A percentile compares a stretch with the other conserved stretches of the same genome.
These are phyloP conservation scores for Zygosaccharomyces sapae DNA, from an alignment of 1,139 yeast species.

Conservation along the genomic window DNA sequence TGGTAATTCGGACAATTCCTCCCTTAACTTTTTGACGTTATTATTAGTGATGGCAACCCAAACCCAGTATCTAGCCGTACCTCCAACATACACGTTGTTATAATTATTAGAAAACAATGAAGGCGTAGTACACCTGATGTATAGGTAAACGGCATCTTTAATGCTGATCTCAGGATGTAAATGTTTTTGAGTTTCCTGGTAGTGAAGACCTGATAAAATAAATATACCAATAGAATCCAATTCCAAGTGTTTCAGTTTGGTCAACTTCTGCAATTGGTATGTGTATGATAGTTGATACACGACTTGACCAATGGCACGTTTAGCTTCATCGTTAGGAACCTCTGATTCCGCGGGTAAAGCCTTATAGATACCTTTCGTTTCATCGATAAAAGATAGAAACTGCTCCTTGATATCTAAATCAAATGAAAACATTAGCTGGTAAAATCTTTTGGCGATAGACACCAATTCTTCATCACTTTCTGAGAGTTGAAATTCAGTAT, in stretches of 20 bases:
- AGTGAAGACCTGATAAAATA: conserved; percentile 33
- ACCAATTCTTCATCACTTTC: conserved; percentile 30
- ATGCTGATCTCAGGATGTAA: conserved; percentile 19
- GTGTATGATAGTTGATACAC: conserved; percentile 40
- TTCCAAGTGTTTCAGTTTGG: conserved; percentile 31
- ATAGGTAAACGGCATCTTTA: conserved; percentile 32
- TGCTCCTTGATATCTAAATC: conserved; percentile 54
- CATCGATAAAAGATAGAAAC: conserved; percentile 37
- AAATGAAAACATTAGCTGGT: conserved; percentile 24
- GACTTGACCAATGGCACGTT: conserved; percentile 36
- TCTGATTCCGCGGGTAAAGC: conserved; percentile 33
- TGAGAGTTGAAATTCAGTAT: conserved; percentile 4
- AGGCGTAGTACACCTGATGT: conserved; percentile 38
- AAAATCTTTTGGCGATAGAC: conserved; percentile 22
- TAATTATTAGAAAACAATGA: conserved; percentile 33
- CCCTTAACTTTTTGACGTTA: conserved; percentile 33
- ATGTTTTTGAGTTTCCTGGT: conserved; percentile 19
- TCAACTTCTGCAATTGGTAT: conserved; percentile 31
- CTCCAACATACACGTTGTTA: conserved; percentile 37
- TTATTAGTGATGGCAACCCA: conserved; percentile 39
- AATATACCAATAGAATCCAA: conserved; percentile 36
- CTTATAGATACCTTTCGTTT: conserved; percentile 28
- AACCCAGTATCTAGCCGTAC: conserved; percentile 42
- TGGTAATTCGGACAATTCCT: conserved; percentile 28
- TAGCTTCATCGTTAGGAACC: conserved; percentile 27